phyloP scores from a whole-genome alignment of 2,329 filamentous ascomycete genomes.

The Curvularia sp. region DNA sequence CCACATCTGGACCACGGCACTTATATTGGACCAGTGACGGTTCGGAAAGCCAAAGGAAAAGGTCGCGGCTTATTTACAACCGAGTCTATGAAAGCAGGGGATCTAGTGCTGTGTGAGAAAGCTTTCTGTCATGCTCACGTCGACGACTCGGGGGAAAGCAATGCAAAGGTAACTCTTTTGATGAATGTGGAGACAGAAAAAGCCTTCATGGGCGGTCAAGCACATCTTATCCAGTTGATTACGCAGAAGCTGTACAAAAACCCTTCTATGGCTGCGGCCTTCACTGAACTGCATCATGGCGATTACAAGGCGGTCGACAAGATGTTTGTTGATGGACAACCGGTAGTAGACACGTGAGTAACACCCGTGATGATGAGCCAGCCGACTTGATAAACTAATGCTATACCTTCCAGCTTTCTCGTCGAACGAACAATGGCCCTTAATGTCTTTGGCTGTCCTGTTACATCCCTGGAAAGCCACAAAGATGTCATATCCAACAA shows the following conservation, averaged over 20 bases:
- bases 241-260: slow-evolving; percentile 58
- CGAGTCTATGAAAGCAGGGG: slow-evolving; percentile 46
- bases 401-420: slow-evolving; percentile 49
- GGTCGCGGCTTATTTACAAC: slow-evolving; percentile 62
- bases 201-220: slow-evolving; percentile 50
- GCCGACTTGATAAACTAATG: neutral
- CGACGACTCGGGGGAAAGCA: slow-evolving; percentile 17
- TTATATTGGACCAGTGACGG: slow-evolving; percentile 52
- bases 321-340: slow-evolving; percentile 42
- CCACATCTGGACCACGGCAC: slow-evolving; percentile 58
- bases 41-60: slow-evolving; percentile 49
- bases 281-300: slow-evolving; percentile 49
- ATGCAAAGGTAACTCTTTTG: slow-evolving; percentile 38
- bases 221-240: slow-evolving; percentile 51
- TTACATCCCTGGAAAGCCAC: slow-evolving; percentile 23
- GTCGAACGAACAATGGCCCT: slow-evolving; percentile 52
- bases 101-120: slow-evolving; percentile 57
- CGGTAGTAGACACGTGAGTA: slow-evolving; percentile 54
- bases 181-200: slow-evolving; percentile 49
- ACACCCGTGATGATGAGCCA: neutral
- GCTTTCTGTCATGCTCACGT: slow-evolving; percentile 56
- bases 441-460: slow-evolving; percentile 55
- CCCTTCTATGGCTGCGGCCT: slow-evolving; percentile 41
- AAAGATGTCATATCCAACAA: slow-evolving; percentile 13
- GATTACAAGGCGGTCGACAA: slow-evolving; percentile 47